Evolutionary conservation across 805 yeast species (phyloP).

Genomic region (Suhomyces xylopsoci): DNA sequence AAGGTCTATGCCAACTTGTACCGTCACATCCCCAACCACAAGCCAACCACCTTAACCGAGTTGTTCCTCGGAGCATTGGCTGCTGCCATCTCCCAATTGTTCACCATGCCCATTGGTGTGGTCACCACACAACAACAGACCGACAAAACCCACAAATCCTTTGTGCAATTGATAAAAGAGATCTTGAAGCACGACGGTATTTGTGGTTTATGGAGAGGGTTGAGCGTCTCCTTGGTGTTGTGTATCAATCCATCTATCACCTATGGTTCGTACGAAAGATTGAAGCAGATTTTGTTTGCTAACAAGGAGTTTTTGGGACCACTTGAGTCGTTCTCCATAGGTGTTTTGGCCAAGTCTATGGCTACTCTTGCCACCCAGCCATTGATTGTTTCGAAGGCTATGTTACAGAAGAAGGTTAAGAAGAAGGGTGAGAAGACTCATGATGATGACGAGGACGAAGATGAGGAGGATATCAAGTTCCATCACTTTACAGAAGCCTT

Average conservation of each 20-base stretch:
- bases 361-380: constrained; percentile 85
- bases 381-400: constrained; percentile 76
- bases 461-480: constrained; percentile 43
- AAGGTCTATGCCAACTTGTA: constrained; percentile 46
- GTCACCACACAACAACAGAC: constrained; percentile 64
- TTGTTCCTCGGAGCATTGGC: constrained; percentile 74
- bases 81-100: constrained; percentile 76
- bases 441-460: constrained; percentile 25
- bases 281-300: constrained; percentile 50
- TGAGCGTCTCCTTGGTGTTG: constrained; percentile 73
- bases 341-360: constrained; percentile 75
- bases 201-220: constrained; percentile 77
- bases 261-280: constrained; percentile 73
- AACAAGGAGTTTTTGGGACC: constrained; percentile 49
- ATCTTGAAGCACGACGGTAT: constrained; percentile 63
- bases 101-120: constrained; percentile 79
- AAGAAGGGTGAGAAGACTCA: constrained; percentile 11
- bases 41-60: constrained; percentile 60
- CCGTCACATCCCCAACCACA: constrained; percentile 33
- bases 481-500: constrained; percentile 63
- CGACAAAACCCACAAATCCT: constrained; percentile 34
- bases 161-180: constrained; percentile 38
- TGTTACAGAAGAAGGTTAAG: constrained; percentile 56
- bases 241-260: constrained; percentile 86
- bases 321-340: constrained; percentile 63